A percentile compares a stretch with the other conserved stretches of the same genome.
Evolutionary conservation across 106 monocot species (phyloP).

Genomic region (Phalaenopsis equestris): DNA sequence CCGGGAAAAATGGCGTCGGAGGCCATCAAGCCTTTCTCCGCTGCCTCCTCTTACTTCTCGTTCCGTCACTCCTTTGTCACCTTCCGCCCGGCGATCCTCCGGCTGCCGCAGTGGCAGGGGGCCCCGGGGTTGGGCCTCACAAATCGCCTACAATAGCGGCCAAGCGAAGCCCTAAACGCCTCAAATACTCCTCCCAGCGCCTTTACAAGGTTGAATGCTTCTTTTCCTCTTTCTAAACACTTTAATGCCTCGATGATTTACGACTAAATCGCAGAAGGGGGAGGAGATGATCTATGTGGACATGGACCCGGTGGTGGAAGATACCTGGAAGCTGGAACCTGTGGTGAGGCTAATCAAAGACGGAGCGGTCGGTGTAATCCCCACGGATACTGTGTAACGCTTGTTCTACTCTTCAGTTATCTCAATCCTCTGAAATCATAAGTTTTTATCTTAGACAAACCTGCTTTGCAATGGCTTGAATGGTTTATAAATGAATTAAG

Average conservation of each 20-base stretch:
- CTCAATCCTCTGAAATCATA: background rate
- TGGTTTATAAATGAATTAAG: too few relatives aligned
- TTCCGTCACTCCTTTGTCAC: background rate
- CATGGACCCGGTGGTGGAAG: slow-evolving; percentile 54
- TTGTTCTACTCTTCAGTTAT: background rate
- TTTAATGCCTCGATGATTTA: background rate
- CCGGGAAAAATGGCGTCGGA: slow-evolving; percentile 3
- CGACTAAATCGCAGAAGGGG: slow-evolving; percentile 23
- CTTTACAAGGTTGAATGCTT: slow-evolving; percentile 47
- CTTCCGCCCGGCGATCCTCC: slow-evolving; percentile 1
- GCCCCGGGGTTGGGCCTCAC: slow-evolving; percentile 5
- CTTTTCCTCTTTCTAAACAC: background rate
- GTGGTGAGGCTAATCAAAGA: slow-evolving; percentile 65
- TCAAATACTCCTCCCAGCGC: slow-evolving; percentile 66
- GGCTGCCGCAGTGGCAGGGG: slow-evolving; percentile 1
- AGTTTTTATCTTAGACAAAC: too few relatives aligned
- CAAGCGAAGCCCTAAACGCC: slow-evolving; percentile 83
- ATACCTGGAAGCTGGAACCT: slow-evolving; percentile 82
- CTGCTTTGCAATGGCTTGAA: too few relatives aligned
- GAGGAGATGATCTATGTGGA: slow-evolving; percentile 74
- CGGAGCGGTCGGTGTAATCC: slow-evolving; percentile 85
- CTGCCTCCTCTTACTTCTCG: background rate
- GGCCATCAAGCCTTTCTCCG: background rate
- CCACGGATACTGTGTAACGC: slow-evolving; percentile 93
- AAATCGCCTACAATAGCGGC: slow-evolving; percentile 21